Evolutionary conservation across 2,329 filamentous ascomycete species (phyloP), one percentile per base, ranked within the genome.

Genomic region (Trichoderma oligosporum): DNA sequence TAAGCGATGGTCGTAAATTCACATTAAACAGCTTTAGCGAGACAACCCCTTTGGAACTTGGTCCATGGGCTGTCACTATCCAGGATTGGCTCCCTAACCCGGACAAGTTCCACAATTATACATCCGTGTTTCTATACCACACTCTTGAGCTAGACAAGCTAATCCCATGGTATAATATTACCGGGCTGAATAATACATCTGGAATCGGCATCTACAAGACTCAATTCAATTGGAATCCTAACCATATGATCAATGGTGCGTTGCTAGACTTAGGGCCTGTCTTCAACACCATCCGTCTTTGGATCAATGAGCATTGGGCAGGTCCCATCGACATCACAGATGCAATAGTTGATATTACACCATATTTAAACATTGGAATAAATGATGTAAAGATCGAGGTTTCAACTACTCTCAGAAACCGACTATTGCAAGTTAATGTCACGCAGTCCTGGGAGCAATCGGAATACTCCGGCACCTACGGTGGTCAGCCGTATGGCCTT

Each of bases 361-460:
- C 48, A 22, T 41, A 27, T 16, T 31, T 52, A 22, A 52, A 16
- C 9, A 20, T 1, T 4, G 48, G 48, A 2, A 4, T 41, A 1
- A 52, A 52, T 7, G 35, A 52, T 22, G 25, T 52, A 5, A 41
- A 41, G 18, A 41, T 52, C 7, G 48, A 52, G n/a, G 48, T 52
- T n/a, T 41, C 48, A n/a, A 41, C 48, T 20, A 52, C 48, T 0
- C 25, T 52, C 4, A 31, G 48, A 41, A 52, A 52, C 14, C 7
- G 48, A 4, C 12, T 52, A 16, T 36, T 52, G 3, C 48, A 52
- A 41, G 48, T 52, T 24, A 52, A 52, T 39, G 48, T 52, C 25
- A 52, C 48, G 12, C 35, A 52, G 27, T 52, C 48, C 5, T 52
- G 48, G 48, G 35, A 52, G 25, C 48, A 52, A 41, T 52, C 48